phyloP scores from a whole-genome alignment of 2,329 filamentous ascomycete genomes.

The Fusarium mangiferae region DNA sequence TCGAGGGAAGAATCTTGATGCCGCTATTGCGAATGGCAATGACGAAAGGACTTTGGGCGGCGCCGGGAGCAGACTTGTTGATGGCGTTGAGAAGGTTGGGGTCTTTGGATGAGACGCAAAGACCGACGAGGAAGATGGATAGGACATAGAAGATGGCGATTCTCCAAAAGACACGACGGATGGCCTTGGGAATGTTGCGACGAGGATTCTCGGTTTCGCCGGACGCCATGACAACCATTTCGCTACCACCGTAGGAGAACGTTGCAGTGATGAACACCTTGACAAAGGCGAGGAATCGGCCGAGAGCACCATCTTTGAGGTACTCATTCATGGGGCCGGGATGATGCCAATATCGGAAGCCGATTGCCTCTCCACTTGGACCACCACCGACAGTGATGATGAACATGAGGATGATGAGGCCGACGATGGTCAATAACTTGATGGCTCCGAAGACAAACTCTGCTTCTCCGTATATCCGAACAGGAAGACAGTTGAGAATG shows the following conservation, averaged over 20 bases:
- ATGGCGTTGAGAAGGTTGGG: constrained; percentile 65
- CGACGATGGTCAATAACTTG: constrained; percentile 68
- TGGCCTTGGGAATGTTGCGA: constrained; percentile 58
- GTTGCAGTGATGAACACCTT: constrained; percentile 66
- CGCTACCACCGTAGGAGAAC: constrained; percentile 71
- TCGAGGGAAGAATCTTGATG: constrained; percentile 70
- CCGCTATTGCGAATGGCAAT: constrained; percentile 74
- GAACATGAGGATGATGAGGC: constrained; percentile 61
- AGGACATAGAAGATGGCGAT: constrained; percentile 72
- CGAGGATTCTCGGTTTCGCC: constrained; percentile 9
- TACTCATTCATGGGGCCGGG: constrained; percentile 61
- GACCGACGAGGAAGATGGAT: constrained; percentile 69
- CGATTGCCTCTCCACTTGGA: constrained; percentile 59
- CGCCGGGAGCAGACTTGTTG: constrained; percentile 60
- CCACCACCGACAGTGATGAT: constrained; percentile 64
- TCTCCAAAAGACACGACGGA: constrained; percentile 69
- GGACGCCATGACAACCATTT: constrained; percentile 71
- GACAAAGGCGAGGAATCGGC: constrained; percentile 69
- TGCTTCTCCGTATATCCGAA: constrained; percentile 58
- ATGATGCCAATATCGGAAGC: constrained; percentile 53
- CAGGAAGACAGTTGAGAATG: constrained; percentile 19
- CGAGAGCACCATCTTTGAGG: constrained; percentile 57
- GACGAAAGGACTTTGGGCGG: constrained; percentile 65
- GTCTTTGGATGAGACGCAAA: constrained; percentile 74
- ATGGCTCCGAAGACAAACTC: constrained; percentile 71